Evolutionary conservation across 176 grass and related monocot genomes (phyloP), one percentile per base, ranked within the genome.

Genomic region (Rhipidocladum racemiflorum): DNA sequence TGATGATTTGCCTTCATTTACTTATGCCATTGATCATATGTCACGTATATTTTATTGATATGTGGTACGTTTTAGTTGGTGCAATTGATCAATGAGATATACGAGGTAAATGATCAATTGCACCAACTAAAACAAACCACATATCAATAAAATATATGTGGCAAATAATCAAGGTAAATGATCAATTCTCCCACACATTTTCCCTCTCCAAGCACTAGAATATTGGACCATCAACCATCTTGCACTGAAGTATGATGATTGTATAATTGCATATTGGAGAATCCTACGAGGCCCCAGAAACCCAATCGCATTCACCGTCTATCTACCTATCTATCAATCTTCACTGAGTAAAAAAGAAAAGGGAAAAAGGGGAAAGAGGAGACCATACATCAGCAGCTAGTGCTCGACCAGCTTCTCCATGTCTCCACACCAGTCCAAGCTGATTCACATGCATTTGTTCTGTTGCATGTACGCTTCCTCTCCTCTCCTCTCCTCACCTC

Each of bases 371-470:
- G 17, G 4, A 28, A 50, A 50, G 74, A 61, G 9, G 72, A 77
- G 64, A 65, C 70, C 78, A 88, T 69, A 63, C 77, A 77, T 20
- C 80, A 81, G 75, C 57, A 25, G 44, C 69, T 88, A 78, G 61
- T 79, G 84, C 84, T 67, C 73, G 72, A 74, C 67, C 61, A 70
- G 50, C 78, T 51, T 80, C 86, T 77, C 79, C 85, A 45, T 81
- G 80, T 84, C 75, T 48, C 46, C 85, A 46, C 70, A 53, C 84
- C 82, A 61, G 86, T 94, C 92, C 92, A 93, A 87, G 50, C 84
- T 28, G 63, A 76, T 77, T 85, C 78, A 94, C 86, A 91, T 91
- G 89, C 89, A 62, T 62, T 94, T 88, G 90, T 91, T 82, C 28
- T 72, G 76, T 85, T 89, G 43, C 86, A 86, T 71, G 84, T 86